These are phyloP conservation scores for Paramecium sexaurelia DNA, from an alignment of 73 alveolate species.

Conservation along the genomic window DNA sequence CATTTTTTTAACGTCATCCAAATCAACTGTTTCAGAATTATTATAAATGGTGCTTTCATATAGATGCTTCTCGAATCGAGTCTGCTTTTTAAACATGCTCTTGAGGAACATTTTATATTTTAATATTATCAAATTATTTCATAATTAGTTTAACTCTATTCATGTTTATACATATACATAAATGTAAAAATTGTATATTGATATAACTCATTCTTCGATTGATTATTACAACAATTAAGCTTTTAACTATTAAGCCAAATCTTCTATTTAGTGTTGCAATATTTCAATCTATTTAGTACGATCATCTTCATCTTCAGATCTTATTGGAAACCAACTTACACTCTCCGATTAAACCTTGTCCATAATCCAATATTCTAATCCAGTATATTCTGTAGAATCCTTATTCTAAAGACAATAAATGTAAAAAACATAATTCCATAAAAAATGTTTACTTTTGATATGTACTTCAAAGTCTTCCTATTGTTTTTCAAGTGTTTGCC, in stretches of 20 bases:
- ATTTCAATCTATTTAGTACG: neutral
- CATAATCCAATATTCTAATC: constrained; percentile 45
- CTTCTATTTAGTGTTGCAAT: neutral
- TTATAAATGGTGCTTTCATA: neutral
- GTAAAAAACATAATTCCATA: constrained; percentile 60
- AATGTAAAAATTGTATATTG: neutral
- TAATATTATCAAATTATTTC: neutral
- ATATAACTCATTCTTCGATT: neutral
- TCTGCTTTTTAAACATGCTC: neutral
- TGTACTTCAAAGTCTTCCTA: constrained; percentile 57
- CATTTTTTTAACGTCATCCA: constrained; percentile 32
- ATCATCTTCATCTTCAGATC: constrained; percentile 31
- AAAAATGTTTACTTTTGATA: constrained; percentile 27
- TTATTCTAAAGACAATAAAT: constrained; percentile 51
- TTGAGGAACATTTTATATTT: constrained; percentile 35
- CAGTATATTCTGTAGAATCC: constrained; percentile 44
- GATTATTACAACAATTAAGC: neutral
- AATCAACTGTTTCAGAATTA: constrained; percentile 44
- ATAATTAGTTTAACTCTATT: neutral
- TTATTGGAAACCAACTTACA: constrained; percentile 43
- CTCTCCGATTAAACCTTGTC: constrained; percentile 43
- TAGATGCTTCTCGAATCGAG: constrained; percentile 35
- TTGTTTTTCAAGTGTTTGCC: constrained; percentile 48
- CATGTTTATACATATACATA: neutral
- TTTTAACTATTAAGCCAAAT: neutral